A percentile compares a stretch with the other conserved stretches of the same genome.
Evolutionary conservation across 129 eudicot genomes (phyloP).

Genomic region (Helichrysum umbraculigerum): DNA sequence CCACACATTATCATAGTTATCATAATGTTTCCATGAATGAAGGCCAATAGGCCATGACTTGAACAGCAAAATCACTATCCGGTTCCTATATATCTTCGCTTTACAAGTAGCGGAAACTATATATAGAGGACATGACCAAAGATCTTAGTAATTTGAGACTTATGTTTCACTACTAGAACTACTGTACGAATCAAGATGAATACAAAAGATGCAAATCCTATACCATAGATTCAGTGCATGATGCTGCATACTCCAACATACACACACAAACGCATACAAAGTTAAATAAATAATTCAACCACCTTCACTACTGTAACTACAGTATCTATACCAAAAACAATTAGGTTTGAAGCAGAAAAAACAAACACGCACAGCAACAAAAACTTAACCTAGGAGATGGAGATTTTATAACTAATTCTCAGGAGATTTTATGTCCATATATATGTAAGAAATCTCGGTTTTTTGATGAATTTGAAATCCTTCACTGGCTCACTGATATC

Average conservation of each 20-base stretch:
- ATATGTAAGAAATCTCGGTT: not conserved
- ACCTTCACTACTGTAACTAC: not conserved
- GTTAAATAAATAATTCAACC: not conserved
- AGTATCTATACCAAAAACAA: not conserved
- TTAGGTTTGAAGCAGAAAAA: not conserved
- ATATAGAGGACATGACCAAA: not conserved
- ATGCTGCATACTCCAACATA: not conserved
- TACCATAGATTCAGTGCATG: not conserved
- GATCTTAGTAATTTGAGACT: not conserved
- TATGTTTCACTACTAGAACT: not conserved
- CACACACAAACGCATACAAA: not conserved
- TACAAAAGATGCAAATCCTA: not conserved
- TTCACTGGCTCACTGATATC: not conserved
- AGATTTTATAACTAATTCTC: not conserved
- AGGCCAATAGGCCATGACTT: too few species aligned
- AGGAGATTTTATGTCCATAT: not conserved
- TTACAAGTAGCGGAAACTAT: too few species aligned
- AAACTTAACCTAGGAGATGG: too few species aligned
- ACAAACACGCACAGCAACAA: not conserved
- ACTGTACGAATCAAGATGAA: not conserved
- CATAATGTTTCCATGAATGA: not conserved
- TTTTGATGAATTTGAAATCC: not conserved
- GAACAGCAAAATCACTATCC: too few species aligned
- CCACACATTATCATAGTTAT: not conserved
- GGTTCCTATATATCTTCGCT: too few species aligned